Conservation (phyloP, 2,329 filamentous ascomycete genomes). For the Botrytis elliptica region DNA sequence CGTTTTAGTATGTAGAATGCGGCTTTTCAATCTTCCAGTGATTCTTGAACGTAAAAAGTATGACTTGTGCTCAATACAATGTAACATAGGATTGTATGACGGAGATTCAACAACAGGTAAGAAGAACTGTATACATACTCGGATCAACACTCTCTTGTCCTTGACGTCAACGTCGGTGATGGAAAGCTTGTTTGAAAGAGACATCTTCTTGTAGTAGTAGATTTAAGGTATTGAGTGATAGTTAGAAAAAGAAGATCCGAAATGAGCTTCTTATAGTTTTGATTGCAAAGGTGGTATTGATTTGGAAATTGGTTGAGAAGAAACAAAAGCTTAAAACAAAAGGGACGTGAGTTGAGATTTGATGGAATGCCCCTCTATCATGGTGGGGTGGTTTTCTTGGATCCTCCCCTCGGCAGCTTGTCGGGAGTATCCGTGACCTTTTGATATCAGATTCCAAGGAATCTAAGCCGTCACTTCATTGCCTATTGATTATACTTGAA, state of each 20-base stretch:
- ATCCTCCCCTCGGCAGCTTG: conserved; percentile 13
- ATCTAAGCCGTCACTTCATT: neutral
- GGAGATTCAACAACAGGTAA: neutral
- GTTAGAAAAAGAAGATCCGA: neutral
- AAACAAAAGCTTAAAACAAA: conserved; percentile 26
- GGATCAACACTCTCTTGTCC: conserved; percentile 96
- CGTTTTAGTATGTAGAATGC: neutral
- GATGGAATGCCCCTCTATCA: conserved; percentile 30
- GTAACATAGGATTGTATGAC: neutral
- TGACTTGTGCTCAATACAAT: too few relatives aligned
- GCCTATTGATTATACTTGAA: neutral
- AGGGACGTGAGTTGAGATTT: conserved; percentile 26
- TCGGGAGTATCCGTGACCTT: conserved; percentile 11
- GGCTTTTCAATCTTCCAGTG: neutral
- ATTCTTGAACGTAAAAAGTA: neutral
- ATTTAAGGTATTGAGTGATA: conserved; percentile 12
- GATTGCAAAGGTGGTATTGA: neutral
- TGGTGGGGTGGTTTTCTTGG: conserved; percentile 29
- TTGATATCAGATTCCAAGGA: conserved; percentile 12
- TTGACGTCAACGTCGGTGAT: conserved; percentile 96
- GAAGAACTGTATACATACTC: conserved; percentile 58
- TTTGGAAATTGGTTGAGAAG: conserved; percentile 15
- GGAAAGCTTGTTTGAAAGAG: conserved; percentile 96
- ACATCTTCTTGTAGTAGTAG: conserved; percentile 58
- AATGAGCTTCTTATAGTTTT: conserved; percentile 7